Base-by-base conservation (phyloP, 2,329 filamentous ascomycete species). In the Colletotrichum musicola region DNA sequence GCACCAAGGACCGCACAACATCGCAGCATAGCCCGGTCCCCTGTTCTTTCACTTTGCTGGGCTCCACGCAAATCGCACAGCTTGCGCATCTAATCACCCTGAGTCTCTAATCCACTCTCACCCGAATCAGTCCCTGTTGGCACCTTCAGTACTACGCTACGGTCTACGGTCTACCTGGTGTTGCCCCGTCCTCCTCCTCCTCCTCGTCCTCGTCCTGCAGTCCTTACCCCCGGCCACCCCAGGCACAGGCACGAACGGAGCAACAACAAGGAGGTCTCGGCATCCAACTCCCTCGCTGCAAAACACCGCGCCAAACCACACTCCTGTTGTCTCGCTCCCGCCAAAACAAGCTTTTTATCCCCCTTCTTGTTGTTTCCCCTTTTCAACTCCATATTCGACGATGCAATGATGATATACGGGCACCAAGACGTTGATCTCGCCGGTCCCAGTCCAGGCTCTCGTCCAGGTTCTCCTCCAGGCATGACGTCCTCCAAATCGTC, bases 401-500 rank as follows among this genome's bases (percentile, higher is more conserved):
- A 69, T 69, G 66, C 66, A 57, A 69, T 69, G 66, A 69, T 69
- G 66, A 69, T 69, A 69, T 69, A 69, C 62, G 66, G 66, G 66
- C 66, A 69, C 38, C 66, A 69, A 66, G 66, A 69, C 62, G 55
- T 69, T 56, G 66, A 69, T 66, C 66, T 69, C 13, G 40, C 54
- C 18, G 66, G 66, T 66, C 62, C 66, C 56, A 66, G 62, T 61
- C 66, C 65, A 55, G 65, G 66, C 50, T 93, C 92, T 72, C 92
- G 62, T 61, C 66, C 65, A 55, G 65, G 66, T 56, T 93, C 92
- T 72, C 92, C 92, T 67, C 92, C 92, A 70, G 93, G 93, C 75
- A 89, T 97, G 81, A 93, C 92, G 56, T 81, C 84, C 73, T 97
- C 93, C 69, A 97, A 95, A 80, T 96, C 93, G 71, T 97, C 93